A percentile compares a stretch with the other conserved stretches of the same genome.
Evolutionary conservation across 164 flowering plant genomes (phyloP).

Genomic region (Vitis cinerea): DNA sequence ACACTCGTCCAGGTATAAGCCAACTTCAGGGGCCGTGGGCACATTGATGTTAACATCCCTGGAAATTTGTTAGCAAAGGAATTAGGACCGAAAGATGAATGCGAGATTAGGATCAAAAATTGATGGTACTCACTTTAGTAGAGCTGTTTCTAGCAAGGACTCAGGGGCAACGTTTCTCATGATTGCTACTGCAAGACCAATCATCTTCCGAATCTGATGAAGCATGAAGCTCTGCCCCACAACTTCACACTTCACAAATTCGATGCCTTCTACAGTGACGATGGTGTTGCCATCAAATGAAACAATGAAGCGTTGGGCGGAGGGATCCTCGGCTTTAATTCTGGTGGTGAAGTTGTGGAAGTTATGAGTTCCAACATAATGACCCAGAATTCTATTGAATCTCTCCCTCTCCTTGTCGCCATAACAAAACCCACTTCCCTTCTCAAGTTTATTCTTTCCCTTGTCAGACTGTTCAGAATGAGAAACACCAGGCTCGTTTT

Average conservation of each 20-base stretch:
- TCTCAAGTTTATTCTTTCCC: conserved; percentile 22
- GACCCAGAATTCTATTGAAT: conserved; percentile 69
- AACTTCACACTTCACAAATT: conserved; percentile 93
- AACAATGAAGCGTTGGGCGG: conserved; percentile 73
- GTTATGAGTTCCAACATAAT: conserved; percentile 85
- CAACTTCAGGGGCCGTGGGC: conserved; percentile 98
- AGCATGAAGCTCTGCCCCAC: conserved; percentile 99
- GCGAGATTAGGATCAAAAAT: background rate
- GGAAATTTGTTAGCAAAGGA: background rate
- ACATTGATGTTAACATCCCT: conserved; percentile 81
- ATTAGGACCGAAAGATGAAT: background rate
- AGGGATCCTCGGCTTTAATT: conserved; percentile 88
- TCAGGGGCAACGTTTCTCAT: conserved; percentile 83
- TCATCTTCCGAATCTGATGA: conserved; percentile 96
- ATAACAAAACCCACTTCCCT: conserved; percentile 51
- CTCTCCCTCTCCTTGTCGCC: conserved; percentile 79
- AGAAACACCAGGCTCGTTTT: conserved; percentile 4
- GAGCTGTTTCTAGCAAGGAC: conserved; percentile 59
- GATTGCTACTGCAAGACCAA: conserved; percentile 88
- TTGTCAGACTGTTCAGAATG: background rate
- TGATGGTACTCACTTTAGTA: conserved; percentile 53
- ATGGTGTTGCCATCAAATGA: conserved; percentile 67
- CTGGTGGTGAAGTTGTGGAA: conserved; percentile 92
- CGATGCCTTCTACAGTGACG: conserved; percentile 72
- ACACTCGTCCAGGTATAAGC: conserved; percentile 91